Percentiles rank a stretch among this genome's conserved stretches.
These are phyloP conservation scores for Prunus mira DNA, from an alignment of 306 rosid genomes.

Conservation along the genomic window DNA sequence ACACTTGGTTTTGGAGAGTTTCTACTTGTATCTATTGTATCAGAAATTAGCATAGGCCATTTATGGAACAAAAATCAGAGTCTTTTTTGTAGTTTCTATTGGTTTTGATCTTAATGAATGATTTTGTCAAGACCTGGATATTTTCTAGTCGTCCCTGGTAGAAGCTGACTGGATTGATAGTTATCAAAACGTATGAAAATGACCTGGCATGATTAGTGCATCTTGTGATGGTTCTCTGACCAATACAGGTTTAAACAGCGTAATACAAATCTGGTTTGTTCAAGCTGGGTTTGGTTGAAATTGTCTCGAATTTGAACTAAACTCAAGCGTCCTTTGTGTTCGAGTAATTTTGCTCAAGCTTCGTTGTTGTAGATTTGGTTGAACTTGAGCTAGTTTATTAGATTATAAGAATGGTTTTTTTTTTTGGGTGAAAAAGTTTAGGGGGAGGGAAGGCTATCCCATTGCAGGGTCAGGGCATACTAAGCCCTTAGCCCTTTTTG, in stretches of 20 bases:
- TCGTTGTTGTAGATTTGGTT: not conserved
- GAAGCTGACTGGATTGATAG: not conserved
- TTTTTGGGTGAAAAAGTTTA: no score
- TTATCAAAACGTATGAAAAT: not conserved
- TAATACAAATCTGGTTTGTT: not conserved
- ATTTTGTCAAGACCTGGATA: slow-evolving; percentile 1
- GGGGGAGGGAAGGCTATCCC: no score
- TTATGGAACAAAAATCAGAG: not conserved
- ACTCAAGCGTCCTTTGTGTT: not conserved
- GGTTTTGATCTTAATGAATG: slow-evolving; percentile 2
- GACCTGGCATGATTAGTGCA: not conserved
- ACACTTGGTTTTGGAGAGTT: slow-evolving; percentile 11
- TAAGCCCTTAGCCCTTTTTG: no score
- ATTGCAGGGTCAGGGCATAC: no score
- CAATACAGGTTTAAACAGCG: not conserved
- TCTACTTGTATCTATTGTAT: slow-evolving; percentile 18
- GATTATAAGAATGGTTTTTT: not conserved
- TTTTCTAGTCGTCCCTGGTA: not conserved
- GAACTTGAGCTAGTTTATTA: not conserved
- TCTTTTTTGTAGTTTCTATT: not conserved
- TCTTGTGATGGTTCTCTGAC: not conserved
- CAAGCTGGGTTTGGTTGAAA: not conserved
- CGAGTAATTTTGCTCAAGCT: not conserved
- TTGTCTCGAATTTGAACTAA: not conserved
- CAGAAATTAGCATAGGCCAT: slow-evolving; percentile 6